Base-by-base conservation (phyloP, 2,329 filamentous ascomycete genomes). In the Reticulascus tulasneorum region DNA sequence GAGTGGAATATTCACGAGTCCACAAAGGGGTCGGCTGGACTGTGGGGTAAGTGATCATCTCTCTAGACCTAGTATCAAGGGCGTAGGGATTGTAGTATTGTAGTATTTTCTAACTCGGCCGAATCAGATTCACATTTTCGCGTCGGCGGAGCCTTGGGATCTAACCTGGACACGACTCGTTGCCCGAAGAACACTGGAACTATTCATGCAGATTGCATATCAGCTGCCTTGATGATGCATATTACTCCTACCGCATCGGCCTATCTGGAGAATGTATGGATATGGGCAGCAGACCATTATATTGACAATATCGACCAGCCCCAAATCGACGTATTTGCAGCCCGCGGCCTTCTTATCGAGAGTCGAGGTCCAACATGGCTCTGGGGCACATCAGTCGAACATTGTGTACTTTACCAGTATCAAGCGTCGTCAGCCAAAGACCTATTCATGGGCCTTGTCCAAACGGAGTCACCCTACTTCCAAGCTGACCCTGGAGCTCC, bases 1-100 rank as follows among this genome's bases (percentile, higher is more conserved):
- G 63, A 82, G 47, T 82, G 75, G 69, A 82, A 83, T 50, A 59
- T 80, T 12, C 62, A 53, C 5, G 59, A 58, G 21, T 46, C 45
- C 8, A 35, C 37, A 11, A 48, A 53, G 26, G 62, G 59, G 13
- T 58, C 59, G 9, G 55, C 54, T 7, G 75, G 69, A 6, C 65
- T 80, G 49, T 78, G 71, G 71, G 30, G n/a, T n/a, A n/a, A n/a
- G n/a, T n/a, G n/a, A n/a, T n/a, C n/a, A n/a, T n/a, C n/a, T n/a
- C n/a, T n/a, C n/a, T n/a, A n/a, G n/a, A n/a, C n/a, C n/a, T n/a
- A n/a, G n/a, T n/a, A n/a, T n/a, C n/a, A n/a, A n/a, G n/a, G n/a
- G n/a, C n/a, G n/a, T n/a, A n/a, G n/a, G n/a, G n/a, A n/a, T n/a
- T n/a, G n/a, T n/a, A n/a, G n/a, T n/a, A n/a, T n/a, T n/a, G n/a